These are phyloP conservation scores for Umbelopsis sp. DNA, from an alignment of 192 early-diverging fungal species.

Conservation along the genomic window DNA sequence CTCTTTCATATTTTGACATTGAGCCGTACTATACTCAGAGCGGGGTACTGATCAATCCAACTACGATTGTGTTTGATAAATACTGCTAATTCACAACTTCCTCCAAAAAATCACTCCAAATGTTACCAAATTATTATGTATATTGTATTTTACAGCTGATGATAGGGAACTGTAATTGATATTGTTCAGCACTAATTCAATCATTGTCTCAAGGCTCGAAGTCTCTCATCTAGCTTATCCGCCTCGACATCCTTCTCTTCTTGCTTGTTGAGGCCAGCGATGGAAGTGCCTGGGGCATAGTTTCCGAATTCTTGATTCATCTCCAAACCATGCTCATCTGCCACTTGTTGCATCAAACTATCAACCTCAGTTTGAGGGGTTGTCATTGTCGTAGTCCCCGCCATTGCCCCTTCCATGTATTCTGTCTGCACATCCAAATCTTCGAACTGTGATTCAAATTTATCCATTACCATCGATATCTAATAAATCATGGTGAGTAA, in stretches of 20 bases:
- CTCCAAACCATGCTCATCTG: constrained; percentile 95
- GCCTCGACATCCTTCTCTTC: constrained; percentile 48
- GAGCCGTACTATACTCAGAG: too few relatives aligned
- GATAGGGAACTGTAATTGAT: neutral
- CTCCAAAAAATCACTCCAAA: too few relatives aligned
- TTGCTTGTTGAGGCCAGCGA: constrained; percentile 42
- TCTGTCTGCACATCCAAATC: constrained; percentile 96
- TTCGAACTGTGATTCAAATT: constrained; percentile 96
- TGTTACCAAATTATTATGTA: neutral
- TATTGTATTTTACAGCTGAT: neutral
- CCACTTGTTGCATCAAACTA: constrained; percentile 92
- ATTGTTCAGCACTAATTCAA: neutral
- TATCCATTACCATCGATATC: constrained; percentile 98
- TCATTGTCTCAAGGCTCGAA: constrained; percentile 52
- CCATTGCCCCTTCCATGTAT: constrained; percentile 96
- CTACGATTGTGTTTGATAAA: too few relatives aligned
- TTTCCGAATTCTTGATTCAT: constrained; percentile 71
- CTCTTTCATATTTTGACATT: too few relatives aligned
- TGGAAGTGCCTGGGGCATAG: constrained; percentile 47
- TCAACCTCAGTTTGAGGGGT: constrained; percentile 94
- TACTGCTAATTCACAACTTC: too few relatives aligned
- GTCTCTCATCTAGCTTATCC: constrained; percentile 47
- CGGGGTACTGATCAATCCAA: too few relatives aligned
- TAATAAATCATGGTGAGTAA: constrained; percentile 26
- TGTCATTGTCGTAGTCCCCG: constrained; percentile 79